Evolutionary conservation across 805 yeast species (phyloP), one percentile per base, ranked within the genome.

Genomic region (Dipodascus albidus): DNA sequence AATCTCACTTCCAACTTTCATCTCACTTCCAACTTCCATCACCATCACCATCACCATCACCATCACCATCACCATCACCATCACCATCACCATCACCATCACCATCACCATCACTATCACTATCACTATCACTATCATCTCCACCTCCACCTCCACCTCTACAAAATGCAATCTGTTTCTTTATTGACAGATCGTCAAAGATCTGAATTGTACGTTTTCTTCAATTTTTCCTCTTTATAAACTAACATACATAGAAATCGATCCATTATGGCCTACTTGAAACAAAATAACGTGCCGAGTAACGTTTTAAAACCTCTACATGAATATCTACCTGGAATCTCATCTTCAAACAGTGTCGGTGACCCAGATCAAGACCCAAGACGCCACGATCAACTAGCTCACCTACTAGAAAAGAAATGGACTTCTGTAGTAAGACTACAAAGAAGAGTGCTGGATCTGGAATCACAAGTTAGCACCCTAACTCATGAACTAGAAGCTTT

Each of bases 341-440:
- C 49, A 21, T 15, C 41, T 50, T 23, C n/a, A 31, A 23, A 21
- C 11, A 2, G 49, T 31, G 24, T 51, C 59, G 49, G 47, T 17
- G 52, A 49, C 44, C 24, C 48, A 15, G 54, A 52, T 49, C 53
- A 56, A 48, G 59, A 51, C 47, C 61, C 55, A 48, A 57, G 56
- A 24, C 62, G 35, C 19, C 64, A 55, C 42, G 70, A 65, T 23
- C 31, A 64, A 60, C 52, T 60, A 27, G 55, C 61, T 15, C 52
- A 63, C 9, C 62, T 74, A 9, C 69, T 87, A 42, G 87, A 84
- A 59, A 84, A 83, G 67, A 90, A 89, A 69, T 90, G 97, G 97
- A 75, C 83, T 0, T 82, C 95, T 0, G 91, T 90, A 2, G 74
- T 87, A 31, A 72, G 96, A 49, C 72, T 91, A 27, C 96, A 91